Evolutionary conservation across 176 grass and related monocot genomes (phyloP), one percentile per base, ranked within the genome.

Genomic region (Oryza brachyantha): DNA sequence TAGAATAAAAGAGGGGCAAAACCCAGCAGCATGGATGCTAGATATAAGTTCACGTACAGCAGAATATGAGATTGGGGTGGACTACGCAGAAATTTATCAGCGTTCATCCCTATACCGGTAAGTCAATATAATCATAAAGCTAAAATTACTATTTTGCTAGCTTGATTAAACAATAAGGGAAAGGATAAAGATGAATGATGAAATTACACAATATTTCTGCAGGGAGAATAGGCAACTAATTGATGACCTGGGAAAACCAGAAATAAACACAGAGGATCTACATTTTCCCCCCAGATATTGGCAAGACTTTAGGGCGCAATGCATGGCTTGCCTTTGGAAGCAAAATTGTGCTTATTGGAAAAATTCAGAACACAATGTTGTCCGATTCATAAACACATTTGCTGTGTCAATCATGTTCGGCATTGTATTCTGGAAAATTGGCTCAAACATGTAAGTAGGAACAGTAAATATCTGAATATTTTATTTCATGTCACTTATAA

Each of bases 271-370:
- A 64, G 39, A 80, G 21, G 92, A 94, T 27, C 75, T 98, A 8
- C 66, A 94, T 74, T 98, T 92, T 55, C 87, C 82, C 64, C 83
- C 70, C 6, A 81, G 70, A 78, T 89, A 94, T 57, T 88, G 87
- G 89, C 87, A 88, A 52, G 83, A 83, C 41, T 85, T 94, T 34
- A 81, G 25, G 25, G 83, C 83, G 6, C 91, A 97, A 29, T 94
- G 84, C 27, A 74, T 80, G n/a, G 91, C 89, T 40, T 97, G 94
- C 75, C 70, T 94, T 78, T 97, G 94, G 94, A 97, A 97, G 71
- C 87, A 92, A 76, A 86, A 81, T 59, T 91, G 85, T 70, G 90
- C 94, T 45, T 94, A 97, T n/a, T 97, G 94, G 94, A 97, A 97
- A 79, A 97, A 94, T 80, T 84, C 91, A 28, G 91, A 97, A 62